Percentiles rank a stretch among this genome's conserved stretches.
Evolutionary conservation across 2,329 filamentous ascomycete genomes (phyloP).

Genomic region (Fusarium foetens): DNA sequence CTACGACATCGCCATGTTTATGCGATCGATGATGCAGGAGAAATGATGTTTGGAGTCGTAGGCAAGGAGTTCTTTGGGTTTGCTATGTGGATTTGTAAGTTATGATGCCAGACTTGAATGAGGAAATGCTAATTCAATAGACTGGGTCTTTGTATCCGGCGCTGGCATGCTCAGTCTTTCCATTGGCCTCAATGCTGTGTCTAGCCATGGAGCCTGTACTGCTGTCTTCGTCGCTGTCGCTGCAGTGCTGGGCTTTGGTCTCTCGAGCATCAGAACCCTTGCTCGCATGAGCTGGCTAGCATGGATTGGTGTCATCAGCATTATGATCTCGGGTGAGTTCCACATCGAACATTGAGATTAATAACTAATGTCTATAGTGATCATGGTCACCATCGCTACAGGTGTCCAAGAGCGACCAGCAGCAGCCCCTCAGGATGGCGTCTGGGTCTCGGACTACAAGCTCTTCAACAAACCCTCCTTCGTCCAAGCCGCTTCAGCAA

Average conservation of each 20-base stretch:
- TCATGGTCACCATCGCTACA: constrained; percentile 38
- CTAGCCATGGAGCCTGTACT: constrained; percentile 52
- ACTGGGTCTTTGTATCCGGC: constrained; percentile 33
- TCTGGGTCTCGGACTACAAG: constrained; percentile 48
- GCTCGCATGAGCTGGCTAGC: constrained; percentile 48
- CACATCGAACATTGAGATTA: rapidly evolving
- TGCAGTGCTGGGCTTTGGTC: constrained; percentile 39
- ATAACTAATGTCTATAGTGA: background rate
- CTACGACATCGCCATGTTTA: constrained; percentile 61
- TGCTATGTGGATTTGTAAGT: constrained; percentile 50
- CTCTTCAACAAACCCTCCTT: constrained; percentile 48
- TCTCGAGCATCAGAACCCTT: constrained; percentile 48
- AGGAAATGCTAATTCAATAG: background rate
- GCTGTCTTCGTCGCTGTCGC: constrained; percentile 53
- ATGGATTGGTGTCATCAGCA: constrained; percentile 39
- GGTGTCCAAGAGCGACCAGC: constrained; percentile 32
- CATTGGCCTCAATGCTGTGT: constrained; percentile 53
- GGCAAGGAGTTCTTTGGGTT: constrained; percentile 56
- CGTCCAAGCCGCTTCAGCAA: constrained; percentile 45
- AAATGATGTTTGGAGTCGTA: constrained; percentile 57
- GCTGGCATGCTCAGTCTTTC: constrained; percentile 46
- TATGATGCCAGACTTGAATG: rapidly evolving
- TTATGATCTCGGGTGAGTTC: constrained; percentile 16
- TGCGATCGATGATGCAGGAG: constrained; percentile 63
- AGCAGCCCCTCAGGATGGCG: constrained; percentile 21